A percentile compares a stretch with the other conserved stretches of the same genome.
Evolutionary conservation across 176 grass and related monocot species (phyloP).

Genomic region (Hsuehochloa calcarea): DNA sequence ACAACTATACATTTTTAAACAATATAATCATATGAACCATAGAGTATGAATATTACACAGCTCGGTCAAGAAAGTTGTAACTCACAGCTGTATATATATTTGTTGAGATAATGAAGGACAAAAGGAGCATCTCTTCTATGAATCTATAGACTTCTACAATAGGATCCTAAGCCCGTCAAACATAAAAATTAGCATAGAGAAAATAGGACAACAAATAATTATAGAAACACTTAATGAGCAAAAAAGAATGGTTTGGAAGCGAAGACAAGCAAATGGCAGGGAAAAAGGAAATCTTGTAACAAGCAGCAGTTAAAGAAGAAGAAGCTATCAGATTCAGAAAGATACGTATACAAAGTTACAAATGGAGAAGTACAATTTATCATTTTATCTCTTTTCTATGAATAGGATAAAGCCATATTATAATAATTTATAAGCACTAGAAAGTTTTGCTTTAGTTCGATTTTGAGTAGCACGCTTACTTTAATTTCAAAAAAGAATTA

Average conservation of each 20-base stretch:
- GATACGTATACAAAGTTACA: slow-evolving; percentile 10
- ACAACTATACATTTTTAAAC: background rate
- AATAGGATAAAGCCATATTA: no score
- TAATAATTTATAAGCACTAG: no score
- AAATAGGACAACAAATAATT: background rate
- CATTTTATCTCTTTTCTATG: background rate
- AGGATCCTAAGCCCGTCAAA: slow-evolving; percentile 73
- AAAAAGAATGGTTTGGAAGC: background rate
- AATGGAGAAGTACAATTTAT: background rate
- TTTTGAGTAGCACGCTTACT: no score
- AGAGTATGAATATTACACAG: background rate
- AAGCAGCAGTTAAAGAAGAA: slow-evolving; percentile 9
- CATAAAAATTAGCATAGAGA: slow-evolving; percentile 32
- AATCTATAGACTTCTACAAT: no score
- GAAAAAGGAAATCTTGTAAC: background rate
- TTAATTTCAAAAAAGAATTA: no score
- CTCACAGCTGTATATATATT: slow-evolving; percentile 76
- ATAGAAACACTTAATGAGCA: slow-evolving; percentile 11
- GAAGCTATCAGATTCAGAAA: background rate
- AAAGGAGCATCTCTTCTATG: no score
- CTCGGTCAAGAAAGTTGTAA: slow-evolving; percentile 8
- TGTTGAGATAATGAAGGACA: no score
- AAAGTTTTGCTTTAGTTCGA: no score
- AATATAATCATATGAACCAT: slow-evolving; percentile 1
- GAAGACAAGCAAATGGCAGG: background rate